Conservation (phyloP, 139 green algal genomes). For the Gonium pectorale region DNA sequence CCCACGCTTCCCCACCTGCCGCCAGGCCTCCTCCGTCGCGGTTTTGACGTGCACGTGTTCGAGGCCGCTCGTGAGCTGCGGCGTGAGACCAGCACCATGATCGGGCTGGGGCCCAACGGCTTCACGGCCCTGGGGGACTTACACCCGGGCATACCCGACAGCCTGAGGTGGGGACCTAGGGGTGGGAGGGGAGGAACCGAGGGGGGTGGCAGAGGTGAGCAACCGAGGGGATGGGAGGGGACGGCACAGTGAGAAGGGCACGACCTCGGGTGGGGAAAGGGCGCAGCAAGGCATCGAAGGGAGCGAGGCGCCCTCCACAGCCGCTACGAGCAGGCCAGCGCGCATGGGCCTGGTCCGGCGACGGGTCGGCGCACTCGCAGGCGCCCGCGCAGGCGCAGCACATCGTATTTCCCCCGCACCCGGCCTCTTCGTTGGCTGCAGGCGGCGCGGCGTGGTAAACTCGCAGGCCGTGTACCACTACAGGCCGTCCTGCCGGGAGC, state of each 20-base stretch:
- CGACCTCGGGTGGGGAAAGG: too few relatives aligned
- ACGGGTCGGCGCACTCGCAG: neutral
- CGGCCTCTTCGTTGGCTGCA: neutral
- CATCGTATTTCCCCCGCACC: neutral
- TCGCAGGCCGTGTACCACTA: too few relatives aligned
- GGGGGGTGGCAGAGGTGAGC: neutral
- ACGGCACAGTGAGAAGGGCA: too few relatives aligned
- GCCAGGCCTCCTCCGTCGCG: constrained; percentile 18
- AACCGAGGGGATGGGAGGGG: too few relatives aligned
- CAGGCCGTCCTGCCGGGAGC: neutral
- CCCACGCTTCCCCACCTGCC: neutral
- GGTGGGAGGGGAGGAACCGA: neutral
- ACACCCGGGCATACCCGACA: constrained; percentile 27
- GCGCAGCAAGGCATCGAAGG: too few relatives aligned
- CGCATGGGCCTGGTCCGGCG: neutral
- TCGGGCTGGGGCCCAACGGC: constrained; percentile 58
- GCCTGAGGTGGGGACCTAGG: constrained; percentile 28
- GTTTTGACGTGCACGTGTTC: constrained; percentile 41
- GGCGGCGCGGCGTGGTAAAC: constrained; percentile 3
- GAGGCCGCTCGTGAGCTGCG: constrained; percentile 52
- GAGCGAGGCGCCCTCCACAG: too few relatives aligned
- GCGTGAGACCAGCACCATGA: constrained; percentile 56
- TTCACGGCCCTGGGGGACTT: constrained; percentile 48
- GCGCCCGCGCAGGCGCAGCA: neutral
- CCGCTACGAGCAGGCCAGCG: too few relatives aligned